Percentiles rank a stretch among this genome's conserved stretches.
phyloP scores from a whole-genome alignment of 2,329 filamentous ascomycete genomes.

The Hymenoscyphus scutula region DNA sequence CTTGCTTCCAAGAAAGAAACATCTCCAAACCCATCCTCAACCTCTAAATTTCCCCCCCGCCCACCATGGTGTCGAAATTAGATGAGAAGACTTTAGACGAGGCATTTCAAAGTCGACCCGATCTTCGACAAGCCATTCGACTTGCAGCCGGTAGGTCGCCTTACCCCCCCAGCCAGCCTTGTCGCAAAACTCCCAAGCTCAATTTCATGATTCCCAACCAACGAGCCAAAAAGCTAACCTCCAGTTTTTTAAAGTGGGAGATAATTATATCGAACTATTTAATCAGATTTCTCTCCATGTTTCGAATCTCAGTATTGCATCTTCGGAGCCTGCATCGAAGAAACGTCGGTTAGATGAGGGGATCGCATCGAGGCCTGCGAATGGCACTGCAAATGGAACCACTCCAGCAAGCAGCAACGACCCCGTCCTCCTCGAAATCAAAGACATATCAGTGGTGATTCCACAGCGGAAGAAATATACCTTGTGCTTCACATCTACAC shows the following conservation, averaged over 20 bases:
- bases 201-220: no score
- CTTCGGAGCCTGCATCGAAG: constrained; percentile 33
- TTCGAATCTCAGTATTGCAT: constrained; percentile 18
- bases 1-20: not conserved
- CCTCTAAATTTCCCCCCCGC: not conserved
- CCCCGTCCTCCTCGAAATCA: constrained; percentile 56
- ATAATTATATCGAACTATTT: constrained; percentile 37
- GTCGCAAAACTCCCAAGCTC: constrained; percentile 14
- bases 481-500: constrained; percentile 58
- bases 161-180: not conserved
- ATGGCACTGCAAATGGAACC: constrained; percentile 11
- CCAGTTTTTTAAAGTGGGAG: constrained; percentile 23
- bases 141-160: constrained; percentile 34
- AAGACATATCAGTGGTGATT: constrained; percentile 65
- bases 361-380: constrained; percentile 25
- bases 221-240: not conserved
- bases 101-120: constrained; percentile 34
- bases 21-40: not conserved
- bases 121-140: constrained; percentile 35
- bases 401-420: constrained; percentile 42
- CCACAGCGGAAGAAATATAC: constrained; percentile 69
- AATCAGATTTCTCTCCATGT: constrained; percentile 37
- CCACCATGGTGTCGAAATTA: constrained; percentile 29
- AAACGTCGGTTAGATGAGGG: constrained; percentile 34
- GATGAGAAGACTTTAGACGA: constrained; percentile 33